Evolutionary conservation across 73 alveolate species (phyloP).

Genomic region (Paramecium primaurelia): DNA sequence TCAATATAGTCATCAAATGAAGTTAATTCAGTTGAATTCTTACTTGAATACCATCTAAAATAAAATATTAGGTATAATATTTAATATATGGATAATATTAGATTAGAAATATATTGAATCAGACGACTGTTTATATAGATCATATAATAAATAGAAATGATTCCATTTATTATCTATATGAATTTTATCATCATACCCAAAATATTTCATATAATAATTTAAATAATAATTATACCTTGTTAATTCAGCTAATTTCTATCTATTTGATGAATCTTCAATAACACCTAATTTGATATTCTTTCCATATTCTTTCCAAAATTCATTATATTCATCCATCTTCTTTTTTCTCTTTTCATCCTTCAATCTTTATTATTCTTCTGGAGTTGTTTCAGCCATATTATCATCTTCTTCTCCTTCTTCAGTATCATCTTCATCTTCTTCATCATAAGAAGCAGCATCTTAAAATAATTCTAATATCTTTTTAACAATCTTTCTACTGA

Average conservation of each 20-base stretch:
- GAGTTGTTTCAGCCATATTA: slow-evolving; percentile 71
- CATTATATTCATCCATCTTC: slow-evolving; percentile 69
- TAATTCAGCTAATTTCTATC: slow-evolving; percentile 95
- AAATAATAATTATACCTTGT: slow-evolving; percentile 78
- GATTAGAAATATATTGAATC: background rate
- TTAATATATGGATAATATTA: background rate
- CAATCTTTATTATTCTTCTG: slow-evolving; percentile 74
- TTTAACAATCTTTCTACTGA: slow-evolving; percentile 92
- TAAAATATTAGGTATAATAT: background rate
- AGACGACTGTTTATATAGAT: background rate
- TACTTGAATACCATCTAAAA: slow-evolving; percentile 94
- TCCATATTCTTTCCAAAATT: slow-evolving; percentile 96
- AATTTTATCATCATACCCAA: background rate
- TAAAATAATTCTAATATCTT: slow-evolving; percentile 89
- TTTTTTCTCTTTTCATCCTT: slow-evolving; percentile 74
- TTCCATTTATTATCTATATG: background rate
- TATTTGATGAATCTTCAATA: slow-evolving; percentile 97
- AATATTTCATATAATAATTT: background rate
- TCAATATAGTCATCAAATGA: slow-evolving; percentile 96
- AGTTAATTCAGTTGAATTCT: slow-evolving; percentile 90
- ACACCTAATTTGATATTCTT: slow-evolving; percentile 98
- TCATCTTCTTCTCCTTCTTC: slow-evolving; percentile 86
- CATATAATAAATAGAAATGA: background rate
- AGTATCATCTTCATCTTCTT: slow-evolving; percentile 85
- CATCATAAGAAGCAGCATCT: slow-evolving; percentile 88